Evolutionary conservation across 768 basidiomycete species (phyloP).

Genomic region (Boletales sp.): DNA sequence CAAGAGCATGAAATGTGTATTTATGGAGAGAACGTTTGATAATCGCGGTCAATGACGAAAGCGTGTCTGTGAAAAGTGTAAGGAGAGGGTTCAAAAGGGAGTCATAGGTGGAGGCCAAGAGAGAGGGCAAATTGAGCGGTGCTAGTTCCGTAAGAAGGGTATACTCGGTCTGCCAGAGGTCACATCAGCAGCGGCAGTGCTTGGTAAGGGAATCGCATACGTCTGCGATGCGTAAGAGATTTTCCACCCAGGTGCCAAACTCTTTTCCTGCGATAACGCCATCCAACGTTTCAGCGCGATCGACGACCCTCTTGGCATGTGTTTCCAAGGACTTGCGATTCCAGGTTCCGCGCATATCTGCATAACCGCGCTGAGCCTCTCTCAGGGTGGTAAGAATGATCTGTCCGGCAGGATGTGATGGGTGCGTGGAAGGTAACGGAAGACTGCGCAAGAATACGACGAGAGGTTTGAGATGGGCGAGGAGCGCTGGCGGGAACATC

Average conservation of each 20-base stretch:
- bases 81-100: conserved; percentile 64
- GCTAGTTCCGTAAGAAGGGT: conserved; percentile 58
- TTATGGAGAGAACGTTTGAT: conserved; percentile 77
- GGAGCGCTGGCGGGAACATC: conserved; percentile 53
- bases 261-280: conserved; percentile 64
- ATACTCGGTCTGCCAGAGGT: conserved; percentile 58
- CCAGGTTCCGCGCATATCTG: conserved; percentile 85
- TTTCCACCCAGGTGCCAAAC: conserved; percentile 67
- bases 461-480: conserved; percentile 56
- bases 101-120: conserved; percentile 56
- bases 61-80: conserved; percentile 59
- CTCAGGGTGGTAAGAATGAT: conserved; percentile 61
- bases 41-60: conserved; percentile 58
- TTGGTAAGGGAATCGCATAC: conserved; percentile 32
- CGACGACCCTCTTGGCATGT: conserved; percentile 65
- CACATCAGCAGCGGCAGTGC: not conserved
- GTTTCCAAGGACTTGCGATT: conserved; percentile 68
- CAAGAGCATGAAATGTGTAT: conserved; percentile 76
- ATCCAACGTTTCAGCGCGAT: conserved; percentile 67
- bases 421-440: conserved; percentile 76
- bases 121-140: conserved; percentile 49
- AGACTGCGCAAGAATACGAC: conserved; percentile 68
- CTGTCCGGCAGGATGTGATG: conserved; percentile 73
- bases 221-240: conserved; percentile 63
- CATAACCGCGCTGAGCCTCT: conserved; percentile 80